phyloP scores from a whole-genome alignment of 2,329 filamentous ascomycete species.

The Ascocoryne sarcoides region DNA sequence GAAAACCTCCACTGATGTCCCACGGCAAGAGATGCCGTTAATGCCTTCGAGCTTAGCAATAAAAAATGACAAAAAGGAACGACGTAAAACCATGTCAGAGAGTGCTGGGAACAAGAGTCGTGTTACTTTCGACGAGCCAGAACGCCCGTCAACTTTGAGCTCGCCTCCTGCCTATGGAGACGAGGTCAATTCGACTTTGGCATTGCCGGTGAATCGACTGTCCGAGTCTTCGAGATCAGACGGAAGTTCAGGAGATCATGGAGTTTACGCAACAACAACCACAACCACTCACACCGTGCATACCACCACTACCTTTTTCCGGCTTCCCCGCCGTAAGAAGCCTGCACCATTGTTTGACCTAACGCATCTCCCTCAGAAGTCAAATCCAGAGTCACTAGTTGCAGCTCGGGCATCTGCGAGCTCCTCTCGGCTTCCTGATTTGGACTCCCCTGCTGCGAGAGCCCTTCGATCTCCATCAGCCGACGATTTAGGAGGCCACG shows the following conservation, averaged over 20 bases:
- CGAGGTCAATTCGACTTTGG: slow-evolving; percentile 51
- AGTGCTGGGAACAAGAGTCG: slow-evolving; percentile 30
- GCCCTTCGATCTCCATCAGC: slow-evolving; percentile 32
- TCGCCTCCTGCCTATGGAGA: slow-evolving; percentile 52
- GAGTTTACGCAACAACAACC: slow-evolving; percentile 47
- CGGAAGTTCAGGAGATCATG: slow-evolving; percentile 64
- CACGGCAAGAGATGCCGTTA: neutral
- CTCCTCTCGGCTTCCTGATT: slow-evolving; percentile 30
- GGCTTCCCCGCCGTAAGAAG: slow-evolving; percentile 67
- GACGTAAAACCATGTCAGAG: slow-evolving; percentile 33
- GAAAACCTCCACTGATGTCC: slow-evolving; percentile 22
- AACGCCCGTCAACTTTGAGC: slow-evolving; percentile 37
- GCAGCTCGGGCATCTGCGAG: slow-evolving; percentile 36
- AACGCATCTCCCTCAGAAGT: slow-evolving; percentile 77
- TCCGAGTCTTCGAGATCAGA: slow-evolving; percentile 90
- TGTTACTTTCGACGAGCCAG: slow-evolving; percentile 55
- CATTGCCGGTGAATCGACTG: slow-evolving; percentile 54
- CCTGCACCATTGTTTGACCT: slow-evolving; percentile 75
- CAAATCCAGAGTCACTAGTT: slow-evolving; percentile 33
- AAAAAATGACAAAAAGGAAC: slow-evolving; percentile 32
- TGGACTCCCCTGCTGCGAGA: slow-evolving; percentile 26
- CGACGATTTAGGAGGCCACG: slow-evolving; percentile 18
- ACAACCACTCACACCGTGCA: slow-evolving; percentile 56
- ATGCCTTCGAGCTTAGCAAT: slow-evolving; percentile 10
- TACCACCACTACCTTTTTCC: slow-evolving; percentile 68